Percentiles rank a stretch among this genome's conserved stretches.
phyloP scores from a whole-genome alignment of 257 asterid species.

The Solanum dulcamara region DNA sequence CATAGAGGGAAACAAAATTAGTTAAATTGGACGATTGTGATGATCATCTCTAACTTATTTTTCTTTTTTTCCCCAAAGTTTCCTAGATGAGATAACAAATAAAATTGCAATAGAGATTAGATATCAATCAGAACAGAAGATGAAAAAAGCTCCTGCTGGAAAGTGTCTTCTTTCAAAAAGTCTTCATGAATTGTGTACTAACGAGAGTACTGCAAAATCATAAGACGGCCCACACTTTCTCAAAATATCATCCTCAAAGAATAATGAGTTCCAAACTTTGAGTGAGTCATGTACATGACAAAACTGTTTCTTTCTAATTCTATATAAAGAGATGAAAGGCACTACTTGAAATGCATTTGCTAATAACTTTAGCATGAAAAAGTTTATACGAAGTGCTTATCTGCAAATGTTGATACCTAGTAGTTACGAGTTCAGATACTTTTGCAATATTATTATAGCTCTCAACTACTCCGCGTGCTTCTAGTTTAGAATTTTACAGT shows the following conservation, averaged over 20 bases:
- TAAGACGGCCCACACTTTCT: not conserved
- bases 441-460: not conserved
- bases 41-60: too few relatives aligned
- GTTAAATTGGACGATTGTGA: too few relatives aligned
- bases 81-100: not conserved
- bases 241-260: not conserved
- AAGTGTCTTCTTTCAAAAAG: not conserved
- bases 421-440: not conserved
- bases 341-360: not conserved
- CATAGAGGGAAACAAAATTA: too few relatives aligned
- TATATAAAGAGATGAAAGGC: not conserved
- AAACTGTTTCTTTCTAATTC: not conserved
- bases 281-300: not conserved
- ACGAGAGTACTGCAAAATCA: not conserved
- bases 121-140: not conserved
- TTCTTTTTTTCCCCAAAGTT: too few relatives aligned
- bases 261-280: not conserved
- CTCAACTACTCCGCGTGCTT: not conserved
- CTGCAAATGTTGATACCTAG: not conserved
- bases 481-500: not conserved
- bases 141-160: not conserved
- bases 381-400: not conserved
- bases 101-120: not conserved
- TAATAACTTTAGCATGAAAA: not conserved
- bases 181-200: not conserved